These are phyloP conservation scores for Diplodia intermedia DNA, from an alignment of 2,329 filamentous ascomycete species.

Conservation along the genomic window DNA sequence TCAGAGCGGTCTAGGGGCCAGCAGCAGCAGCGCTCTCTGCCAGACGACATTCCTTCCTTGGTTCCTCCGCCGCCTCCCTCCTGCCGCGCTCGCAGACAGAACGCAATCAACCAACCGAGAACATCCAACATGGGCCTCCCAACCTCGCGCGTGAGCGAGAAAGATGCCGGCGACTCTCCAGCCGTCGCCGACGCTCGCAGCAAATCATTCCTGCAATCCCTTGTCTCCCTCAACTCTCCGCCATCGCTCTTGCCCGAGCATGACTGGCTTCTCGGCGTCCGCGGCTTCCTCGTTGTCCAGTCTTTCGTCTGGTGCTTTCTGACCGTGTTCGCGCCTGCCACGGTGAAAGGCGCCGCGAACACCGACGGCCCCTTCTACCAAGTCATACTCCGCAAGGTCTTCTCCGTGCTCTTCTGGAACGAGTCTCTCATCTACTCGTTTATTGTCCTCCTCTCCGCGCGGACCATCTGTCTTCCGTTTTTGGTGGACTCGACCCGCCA, in stretches of 20 bases:
- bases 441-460: constrained; percentile 56
- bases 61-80: constrained; percentile 7
- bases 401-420: constrained; percentile 57
- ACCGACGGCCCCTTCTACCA: constrained; percentile 50
- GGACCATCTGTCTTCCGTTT: constrained; percentile 53
- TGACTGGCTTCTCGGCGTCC: constrained; percentile 53
- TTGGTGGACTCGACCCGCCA: constrained; percentile 46
- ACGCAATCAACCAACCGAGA: constrained; percentile 18
- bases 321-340: constrained; percentile 52
- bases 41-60: constrained; percentile 8
- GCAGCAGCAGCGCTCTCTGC: constrained; percentile 6
- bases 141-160: constrained; percentile 8
- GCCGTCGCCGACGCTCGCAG: not conserved
- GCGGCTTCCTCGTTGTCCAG: constrained; percentile 53
- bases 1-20: constrained; percentile 4
- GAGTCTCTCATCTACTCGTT: constrained; percentile 54
- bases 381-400: constrained; percentile 52
- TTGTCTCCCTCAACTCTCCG: constrained; percentile 30
- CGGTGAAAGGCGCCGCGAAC: constrained; percentile 46
- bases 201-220: constrained; percentile 8
- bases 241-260: constrained; percentile 31
- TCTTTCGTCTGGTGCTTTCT: constrained; percentile 57
- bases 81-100: not conserved
- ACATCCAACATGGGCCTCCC: constrained; percentile 24
- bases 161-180: constrained; percentile 11